phyloP scores from a whole-genome alignment of 805 yeast genomes.

The Yamadazyma insecticola region DNA sequence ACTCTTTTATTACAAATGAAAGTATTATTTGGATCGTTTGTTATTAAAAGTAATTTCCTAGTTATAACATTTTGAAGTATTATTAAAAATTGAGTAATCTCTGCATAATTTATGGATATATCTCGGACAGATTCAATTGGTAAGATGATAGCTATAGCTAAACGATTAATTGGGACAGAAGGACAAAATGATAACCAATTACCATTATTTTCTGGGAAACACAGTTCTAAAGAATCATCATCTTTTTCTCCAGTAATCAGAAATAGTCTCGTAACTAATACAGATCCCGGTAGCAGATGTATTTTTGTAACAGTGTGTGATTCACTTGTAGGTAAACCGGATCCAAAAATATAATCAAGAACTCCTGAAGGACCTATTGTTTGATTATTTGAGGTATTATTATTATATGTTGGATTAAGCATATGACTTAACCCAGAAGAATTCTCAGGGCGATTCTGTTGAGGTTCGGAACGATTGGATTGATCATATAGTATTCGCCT shows the following conservation, averaged over 20 bases:
- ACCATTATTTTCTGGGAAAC: conserved; percentile 30
- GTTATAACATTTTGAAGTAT: too few relatives aligned
- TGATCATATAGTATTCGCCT: conserved; percentile 50
- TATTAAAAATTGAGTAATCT: too few relatives aligned
- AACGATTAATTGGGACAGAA: too few relatives aligned
- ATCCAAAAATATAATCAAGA: conserved; percentile 53
- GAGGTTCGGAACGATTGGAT: conserved; percentile 12
- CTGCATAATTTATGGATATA: too few relatives aligned
- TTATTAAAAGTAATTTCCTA: too few relatives aligned
- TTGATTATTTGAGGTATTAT: not conserved
- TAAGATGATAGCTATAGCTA: too few relatives aligned
- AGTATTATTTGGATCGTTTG: conserved; percentile 27
- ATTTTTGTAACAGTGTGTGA: conserved; percentile 40
- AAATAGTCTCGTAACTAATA: conserved; percentile 44
- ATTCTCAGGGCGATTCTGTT: too few relatives aligned
- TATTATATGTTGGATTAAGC: not conserved
- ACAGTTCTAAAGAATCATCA: too few relatives aligned
- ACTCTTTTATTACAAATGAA: conserved; percentile 25
- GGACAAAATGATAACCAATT: too few relatives aligned
- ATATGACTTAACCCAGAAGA: not conserved
- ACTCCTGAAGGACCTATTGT: conserved; percentile 10
- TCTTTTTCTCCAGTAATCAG: conserved; percentile 25
- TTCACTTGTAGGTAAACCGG: conserved; percentile 50
- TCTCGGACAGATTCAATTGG: too few relatives aligned
- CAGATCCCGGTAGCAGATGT: conserved; percentile 42